Evolutionary conservation across 768 basidiomycete genomes (phyloP), one percentile per base, ranked within the genome.

Genomic region (Auricularia heimuer): DNA sequence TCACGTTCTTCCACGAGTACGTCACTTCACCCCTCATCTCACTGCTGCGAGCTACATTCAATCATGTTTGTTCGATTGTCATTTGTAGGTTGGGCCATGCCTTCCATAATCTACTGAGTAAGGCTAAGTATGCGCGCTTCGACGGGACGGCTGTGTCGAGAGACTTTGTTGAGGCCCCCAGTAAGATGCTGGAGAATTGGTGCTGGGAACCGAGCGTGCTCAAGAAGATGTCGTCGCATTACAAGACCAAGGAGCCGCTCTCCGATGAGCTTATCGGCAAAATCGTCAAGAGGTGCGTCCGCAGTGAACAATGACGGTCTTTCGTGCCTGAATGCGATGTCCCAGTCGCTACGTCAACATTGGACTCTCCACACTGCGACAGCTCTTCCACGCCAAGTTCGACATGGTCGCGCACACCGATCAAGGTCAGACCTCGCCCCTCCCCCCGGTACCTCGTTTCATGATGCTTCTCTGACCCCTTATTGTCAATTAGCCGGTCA

Each of bases 111-210:
- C 74, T 95, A 58, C 75, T 92, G 61, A 87, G 85, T 69, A 79
- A 76, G 65, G 92, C 90, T 36, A 82, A 81, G 66, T 93, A 85
- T 71, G 76, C 85, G 21, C 78, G 87, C 16, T 94, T 94, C 83
- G 91, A 94, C 68, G 92, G 92, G n/a, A 92, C 89, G 36, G 82
- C 10, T 33, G 88, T 90, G 29, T 87, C 88, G 6, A 76, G 87
- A 3, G 91, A 93, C 73, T 92, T 92, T 67, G 92, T 92, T 8
- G 92, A 94, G 75, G 92, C 92, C 2, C 93, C 92, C 0, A 89
- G 88, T 16, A 92, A 95, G 76, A 94, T 94, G 92, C 78, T 94
- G 66, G 93, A 95, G 76, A 92, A 94, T 71, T 94, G 92, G 92
- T 92, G 90, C 70, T 93, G 90, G 89, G 90, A 92, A 71, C 87